Percentiles rank a stretch among this genome's conserved stretches.
Conservation (phyloP, 164 flowering plant genomes). For the Nelumbo lutea region DNA sequence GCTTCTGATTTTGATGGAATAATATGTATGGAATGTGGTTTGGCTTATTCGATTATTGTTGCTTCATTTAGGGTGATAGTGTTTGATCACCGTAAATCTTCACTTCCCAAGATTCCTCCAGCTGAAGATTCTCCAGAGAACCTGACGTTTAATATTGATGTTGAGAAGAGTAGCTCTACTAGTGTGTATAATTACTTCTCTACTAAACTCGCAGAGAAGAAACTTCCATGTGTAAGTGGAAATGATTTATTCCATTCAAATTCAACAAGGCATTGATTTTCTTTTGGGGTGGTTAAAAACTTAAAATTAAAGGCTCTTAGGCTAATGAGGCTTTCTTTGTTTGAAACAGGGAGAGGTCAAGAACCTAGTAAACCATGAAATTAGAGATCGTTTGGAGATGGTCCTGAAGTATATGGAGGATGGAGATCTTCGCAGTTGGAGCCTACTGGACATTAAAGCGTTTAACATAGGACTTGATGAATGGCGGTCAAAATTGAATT, state of each 20-base stretch:
- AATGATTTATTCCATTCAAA: background rate
- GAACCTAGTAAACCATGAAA: slow-evolving; percentile 36
- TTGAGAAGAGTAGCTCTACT: slow-evolving; percentile 69
- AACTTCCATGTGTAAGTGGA: slow-evolving; percentile 35
- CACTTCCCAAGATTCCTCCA: slow-evolving; percentile 24
- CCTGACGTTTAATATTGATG: slow-evolving; percentile 39
- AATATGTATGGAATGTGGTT: background rate
- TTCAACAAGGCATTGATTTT: background rate
- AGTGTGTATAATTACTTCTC: slow-evolving; percentile 76
- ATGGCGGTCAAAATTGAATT: slow-evolving; percentile 65
- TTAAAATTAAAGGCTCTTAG: background rate
- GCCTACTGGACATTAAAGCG: slow-evolving; percentile 46
- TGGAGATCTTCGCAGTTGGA: slow-evolving; percentile 67
- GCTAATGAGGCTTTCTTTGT: slow-evolving; percentile 2
- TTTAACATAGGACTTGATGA: slow-evolving; percentile 56
- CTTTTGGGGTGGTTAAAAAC: background rate
- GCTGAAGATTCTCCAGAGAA: slow-evolving; percentile 31
- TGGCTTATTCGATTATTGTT: slow-evolving; percentile 2
- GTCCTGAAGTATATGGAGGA: slow-evolving; percentile 75
- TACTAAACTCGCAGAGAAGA: slow-evolving; percentile 27
- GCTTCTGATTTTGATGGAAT: background rate
- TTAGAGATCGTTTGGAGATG: slow-evolving; percentile 37
- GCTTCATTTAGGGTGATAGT: slow-evolving; percentile 43
- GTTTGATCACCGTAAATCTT: slow-evolving; percentile 75
- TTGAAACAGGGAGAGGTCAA: slow-evolving; percentile 27